These are phyloP conservation scores for Globisporangium abappressorium DNA, from an alignment of 352 stramenopile species.

Conservation along the genomic window DNA sequence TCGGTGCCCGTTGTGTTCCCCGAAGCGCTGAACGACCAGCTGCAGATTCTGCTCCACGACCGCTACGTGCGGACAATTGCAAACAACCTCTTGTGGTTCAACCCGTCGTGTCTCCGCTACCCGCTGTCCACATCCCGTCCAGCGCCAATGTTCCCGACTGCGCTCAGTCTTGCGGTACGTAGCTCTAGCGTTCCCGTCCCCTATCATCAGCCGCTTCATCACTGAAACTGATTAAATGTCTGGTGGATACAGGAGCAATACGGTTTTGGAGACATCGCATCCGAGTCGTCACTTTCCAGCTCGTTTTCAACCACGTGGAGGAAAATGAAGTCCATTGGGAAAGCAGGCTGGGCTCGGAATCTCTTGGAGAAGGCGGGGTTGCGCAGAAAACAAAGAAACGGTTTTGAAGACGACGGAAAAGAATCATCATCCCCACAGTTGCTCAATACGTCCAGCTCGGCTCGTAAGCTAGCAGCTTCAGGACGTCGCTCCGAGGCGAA, in stretches of 20 bases:
- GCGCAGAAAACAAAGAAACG: slow-evolving; percentile 20
- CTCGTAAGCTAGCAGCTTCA: slow-evolving; percentile 32
- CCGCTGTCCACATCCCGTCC: slow-evolving; percentile 39
- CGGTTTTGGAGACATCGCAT: slow-evolving; percentile 72
- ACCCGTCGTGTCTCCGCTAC: slow-evolving; percentile 26
- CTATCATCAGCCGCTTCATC: too few species aligned
- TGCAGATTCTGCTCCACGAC: slow-evolving; percentile 47
- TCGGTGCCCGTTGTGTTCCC: slow-evolving; percentile 61
- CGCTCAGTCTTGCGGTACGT: slow-evolving; percentile 44
- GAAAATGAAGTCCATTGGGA: slow-evolving; percentile 55
- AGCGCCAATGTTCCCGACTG: slow-evolving; percentile 47
- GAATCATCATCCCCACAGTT: slow-evolving; percentile 15
- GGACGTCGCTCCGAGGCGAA: neutral
- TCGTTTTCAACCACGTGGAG: slow-evolving; percentile 58
- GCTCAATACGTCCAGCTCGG: slow-evolving; percentile 36
- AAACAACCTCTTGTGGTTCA: slow-evolving; percentile 42
- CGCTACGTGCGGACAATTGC: slow-evolving; percentile 48
- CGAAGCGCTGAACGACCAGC: slow-evolving; percentile 46
- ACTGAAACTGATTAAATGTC: neutral
- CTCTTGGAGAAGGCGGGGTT: slow-evolving; percentile 56
- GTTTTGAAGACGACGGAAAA: slow-evolving; percentile 15
- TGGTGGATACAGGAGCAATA: slow-evolving; percentile 55
- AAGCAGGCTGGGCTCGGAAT: slow-evolving; percentile 46
- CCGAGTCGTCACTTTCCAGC: slow-evolving; percentile 35
- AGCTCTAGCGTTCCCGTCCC: neutral